Evolutionary conservation across 352 stramenopile genomes (phyloP).

Genomic region (Phytophthora ohioensis): DNA sequence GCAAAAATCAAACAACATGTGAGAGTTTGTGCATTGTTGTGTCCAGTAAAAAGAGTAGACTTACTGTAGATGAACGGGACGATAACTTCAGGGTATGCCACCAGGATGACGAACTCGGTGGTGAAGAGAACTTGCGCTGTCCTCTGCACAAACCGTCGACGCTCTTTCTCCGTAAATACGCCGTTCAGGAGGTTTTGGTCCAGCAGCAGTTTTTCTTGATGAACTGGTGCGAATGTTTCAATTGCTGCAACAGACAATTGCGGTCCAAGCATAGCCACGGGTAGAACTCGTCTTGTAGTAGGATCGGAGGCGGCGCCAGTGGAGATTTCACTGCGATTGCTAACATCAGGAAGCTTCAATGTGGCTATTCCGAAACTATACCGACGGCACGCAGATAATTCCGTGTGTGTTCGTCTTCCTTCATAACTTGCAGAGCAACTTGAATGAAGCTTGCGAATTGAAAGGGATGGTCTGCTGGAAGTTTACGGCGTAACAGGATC

Average conservation of each 20-base stretch:
- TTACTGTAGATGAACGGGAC: slow-evolving; percentile 41
- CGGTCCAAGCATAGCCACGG: background rate
- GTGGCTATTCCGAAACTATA: slow-evolving; percentile 7
- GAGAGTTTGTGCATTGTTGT: background rate
- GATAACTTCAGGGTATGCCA: slow-evolving; percentile 43
- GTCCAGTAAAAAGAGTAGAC: background rate
- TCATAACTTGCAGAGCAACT: slow-evolving; percentile 18
- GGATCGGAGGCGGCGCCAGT: background rate
- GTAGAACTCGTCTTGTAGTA: background rate
- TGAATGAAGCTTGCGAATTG: slow-evolving; percentile 14
- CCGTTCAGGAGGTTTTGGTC: background rate
- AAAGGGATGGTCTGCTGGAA: slow-evolving; percentile 1
- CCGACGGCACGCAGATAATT: background rate
- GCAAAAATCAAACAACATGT: background rate
- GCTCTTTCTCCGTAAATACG: slow-evolving; percentile 15
- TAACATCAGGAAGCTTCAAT: slow-evolving; percentile 1
- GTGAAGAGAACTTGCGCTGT: slow-evolving; percentile 35
- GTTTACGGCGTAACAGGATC: slow-evolving; percentile 15
- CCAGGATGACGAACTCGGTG: slow-evolving; percentile 39
- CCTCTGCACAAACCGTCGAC: slow-evolving; percentile 15
- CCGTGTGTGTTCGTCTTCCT: background rate
- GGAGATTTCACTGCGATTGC: background rate
- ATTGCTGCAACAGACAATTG: slow-evolving; percentile 17
- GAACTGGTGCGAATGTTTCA: background rate
- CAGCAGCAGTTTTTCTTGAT: background rate